A percentile compares a stretch with the other conserved stretches of the same genome.
Conservation (phyloP, 1,284 basidiomycete genomes). For the Fomitopsis betulina region DNA sequence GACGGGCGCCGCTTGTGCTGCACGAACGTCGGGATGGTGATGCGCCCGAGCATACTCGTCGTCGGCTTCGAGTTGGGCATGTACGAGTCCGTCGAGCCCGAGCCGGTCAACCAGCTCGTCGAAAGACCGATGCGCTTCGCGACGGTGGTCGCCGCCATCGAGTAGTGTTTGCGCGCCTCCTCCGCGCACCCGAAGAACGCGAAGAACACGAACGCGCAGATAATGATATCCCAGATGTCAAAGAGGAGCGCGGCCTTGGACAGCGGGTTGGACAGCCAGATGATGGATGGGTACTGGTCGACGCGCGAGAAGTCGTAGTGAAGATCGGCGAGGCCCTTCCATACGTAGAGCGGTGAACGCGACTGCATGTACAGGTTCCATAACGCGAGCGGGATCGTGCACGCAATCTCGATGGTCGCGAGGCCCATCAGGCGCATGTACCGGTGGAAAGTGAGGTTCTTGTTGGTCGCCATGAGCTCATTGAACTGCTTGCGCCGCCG, state of each 20-base stretch:
- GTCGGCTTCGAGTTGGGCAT: slow-evolving; percentile 19
- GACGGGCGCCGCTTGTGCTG: slow-evolving; percentile 25
- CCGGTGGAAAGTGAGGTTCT: slow-evolving; percentile 37
- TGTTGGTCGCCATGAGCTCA: slow-evolving; percentile 27
- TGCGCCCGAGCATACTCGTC: slow-evolving; percentile 17
- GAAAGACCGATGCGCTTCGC: slow-evolving; percentile 32
- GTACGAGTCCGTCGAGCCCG: background rate
- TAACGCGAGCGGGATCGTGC: slow-evolving; percentile 34
- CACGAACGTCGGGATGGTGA: slow-evolving; percentile 30
- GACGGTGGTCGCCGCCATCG: slow-evolving; percentile 38
- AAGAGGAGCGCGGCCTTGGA: slow-evolving; percentile 11
- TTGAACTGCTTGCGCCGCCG: slow-evolving; percentile 28
- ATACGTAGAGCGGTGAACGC: slow-evolving; percentile 22
- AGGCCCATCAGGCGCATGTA: slow-evolving; percentile 55
- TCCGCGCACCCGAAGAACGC: slow-evolving; percentile 65
- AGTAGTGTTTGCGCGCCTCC: slow-evolving; percentile 59
- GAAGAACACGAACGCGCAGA: slow-evolving; percentile 47
- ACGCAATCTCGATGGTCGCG: slow-evolving; percentile 37
- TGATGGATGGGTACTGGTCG: slow-evolving; percentile 21
- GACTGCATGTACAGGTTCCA: slow-evolving; percentile 28
- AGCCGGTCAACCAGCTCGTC: slow-evolving; percentile 4
- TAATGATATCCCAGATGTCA: slow-evolving; percentile 21
- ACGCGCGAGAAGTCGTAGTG: slow-evolving; percentile 33
- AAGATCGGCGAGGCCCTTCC: slow-evolving; percentile 32
- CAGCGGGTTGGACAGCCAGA: slow-evolving; percentile 24